These are phyloP conservation scores for Penicillium bialowiezense DNA, from an alignment of 495 filamentous ascomycete species.

Conservation along the genomic window DNA sequence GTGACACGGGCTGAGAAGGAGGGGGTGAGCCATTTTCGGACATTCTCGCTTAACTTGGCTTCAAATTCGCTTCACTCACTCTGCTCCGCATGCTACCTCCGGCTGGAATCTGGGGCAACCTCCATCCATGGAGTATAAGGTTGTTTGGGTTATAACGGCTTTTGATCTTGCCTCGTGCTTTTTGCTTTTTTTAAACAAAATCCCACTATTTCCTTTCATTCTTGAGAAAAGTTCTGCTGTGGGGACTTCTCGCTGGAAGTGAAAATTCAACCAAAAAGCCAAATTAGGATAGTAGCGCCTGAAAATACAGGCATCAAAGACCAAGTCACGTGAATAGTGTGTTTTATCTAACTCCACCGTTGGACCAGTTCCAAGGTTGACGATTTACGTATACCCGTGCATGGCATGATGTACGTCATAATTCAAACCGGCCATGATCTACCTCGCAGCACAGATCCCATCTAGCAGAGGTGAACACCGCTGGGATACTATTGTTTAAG, in stretches of 20 bases:
- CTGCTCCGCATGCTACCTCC: constrained; percentile 21
- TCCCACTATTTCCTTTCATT: too few relatives aligned
- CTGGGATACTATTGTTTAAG: background rate
- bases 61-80: constrained; percentile 25
- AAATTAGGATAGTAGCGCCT: too few relatives aligned
- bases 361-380: too few relatives aligned
- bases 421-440: background rate
- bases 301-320: too few relatives aligned
- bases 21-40: constrained; percentile 15
- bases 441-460: background rate
- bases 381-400: too few relatives aligned
- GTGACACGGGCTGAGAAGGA: constrained; percentile 5
- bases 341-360: too few relatives aligned
- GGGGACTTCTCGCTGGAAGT: too few relatives aligned
- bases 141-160: background rate
- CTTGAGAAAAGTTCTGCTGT: too few relatives aligned
- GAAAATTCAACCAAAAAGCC: too few relatives aligned
- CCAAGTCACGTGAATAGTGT: too few relatives aligned
- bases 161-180: background rate
- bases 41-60: constrained; percentile 19
- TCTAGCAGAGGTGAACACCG: background rate
- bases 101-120: constrained; percentile 12
- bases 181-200: too few relatives aligned
- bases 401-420: background rate
- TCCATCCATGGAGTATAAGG: background rate